Percentiles rank a stretch among this genome's conserved stretches.
phyloP scores from a whole-genome alignment of 495 filamentous ascomycete genomes.

The Penicillium ochrochloron region DNA sequence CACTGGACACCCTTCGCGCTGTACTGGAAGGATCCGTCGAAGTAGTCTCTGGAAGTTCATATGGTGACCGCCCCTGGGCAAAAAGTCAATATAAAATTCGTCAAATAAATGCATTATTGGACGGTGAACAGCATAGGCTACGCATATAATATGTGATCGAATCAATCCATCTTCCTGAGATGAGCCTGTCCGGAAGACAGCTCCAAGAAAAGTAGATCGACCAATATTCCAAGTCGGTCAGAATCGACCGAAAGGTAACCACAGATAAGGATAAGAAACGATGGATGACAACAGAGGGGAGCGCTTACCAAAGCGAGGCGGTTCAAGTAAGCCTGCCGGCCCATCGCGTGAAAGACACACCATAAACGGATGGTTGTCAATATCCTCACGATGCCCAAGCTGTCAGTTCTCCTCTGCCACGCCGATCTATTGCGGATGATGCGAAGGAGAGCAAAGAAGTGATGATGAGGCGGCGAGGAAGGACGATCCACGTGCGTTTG shows the following conservation, averaged over 20 bases:
- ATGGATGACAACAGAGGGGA: conserved; percentile 5
- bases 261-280: background rate
- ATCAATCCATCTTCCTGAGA: background rate
- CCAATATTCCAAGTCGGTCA: background rate
- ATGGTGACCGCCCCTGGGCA: conserved; percentile 71
- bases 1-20: conserved; percentile 39
- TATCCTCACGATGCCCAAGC: background rate
- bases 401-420: background rate
- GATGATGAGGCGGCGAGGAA: conserved; percentile 8
- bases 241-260: background rate
- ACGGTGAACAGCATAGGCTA: background rate
- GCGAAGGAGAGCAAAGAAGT: background rate
- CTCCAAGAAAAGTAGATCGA: background rate
- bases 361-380: conserved; percentile 5
- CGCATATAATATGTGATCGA: background rate
- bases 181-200: background rate
- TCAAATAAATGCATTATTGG: background rate
- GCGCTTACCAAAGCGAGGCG: conserved; percentile 58
- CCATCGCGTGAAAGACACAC: conserved; percentile 40
- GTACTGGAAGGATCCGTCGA: conserved; percentile 25
- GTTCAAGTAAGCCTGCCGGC: conserved; percentile 55
- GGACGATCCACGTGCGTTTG: conserved; percentile 7
- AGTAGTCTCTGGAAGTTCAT: conserved; percentile 59
- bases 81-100: conserved; percentile 26
- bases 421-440: background rate